These are phyloP conservation scores for Sorghum bicolor DNA, from an alignment of 176 grass and related monocot genomes.

Conservation along the genomic window Sorghum_bicolor_NCBIv3 NC_012873.2:58613501-58614000, in stretches of 20 bases:
- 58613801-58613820: background rate
- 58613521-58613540: too few relatives aligned
- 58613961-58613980: background rate
- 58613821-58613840: background rate
- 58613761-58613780: background rate
- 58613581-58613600: too few relatives aligned
- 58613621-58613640: too few relatives aligned
- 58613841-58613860: background rate
- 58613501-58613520: too few relatives aligned
- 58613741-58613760: background rate
- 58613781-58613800: background rate
- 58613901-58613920: constrained; percentile 8
- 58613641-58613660: too few relatives aligned
- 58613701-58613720: too few relatives aligned
- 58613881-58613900: background rate
- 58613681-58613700: too few relatives aligned
- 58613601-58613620: too few relatives aligned
- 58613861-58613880: background rate
- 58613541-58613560: too few relatives aligned
- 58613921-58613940: constrained; percentile 3
- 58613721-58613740: too few relatives aligned
- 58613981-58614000: background rate
- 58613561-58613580: too few relatives aligned
- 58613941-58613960: background rate
- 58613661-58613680: too few relatives aligned